These are phyloP conservation scores for Tuber brumale DNA, from an alignment of 495 filamentous ascomycete species.

Conservation along the genomic window DNA sequence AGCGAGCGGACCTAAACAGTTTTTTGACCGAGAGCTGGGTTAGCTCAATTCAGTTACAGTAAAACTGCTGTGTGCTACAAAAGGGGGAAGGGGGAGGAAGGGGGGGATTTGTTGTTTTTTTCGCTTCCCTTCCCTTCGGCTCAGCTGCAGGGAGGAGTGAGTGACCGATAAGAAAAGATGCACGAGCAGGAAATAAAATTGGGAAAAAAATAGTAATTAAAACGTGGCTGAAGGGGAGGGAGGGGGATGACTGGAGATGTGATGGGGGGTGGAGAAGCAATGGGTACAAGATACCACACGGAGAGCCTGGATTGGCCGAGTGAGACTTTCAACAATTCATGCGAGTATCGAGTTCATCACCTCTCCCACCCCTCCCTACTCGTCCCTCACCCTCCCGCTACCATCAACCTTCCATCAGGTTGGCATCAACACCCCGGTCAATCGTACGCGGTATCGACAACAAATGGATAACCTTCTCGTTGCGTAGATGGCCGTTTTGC, in stretches of 20 bases:
- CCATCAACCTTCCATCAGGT: not conserved
- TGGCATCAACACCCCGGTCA: not conserved
- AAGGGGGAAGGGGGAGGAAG: not conserved
- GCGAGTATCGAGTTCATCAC: conserved; percentile 6
- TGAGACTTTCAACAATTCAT: conserved; percentile 10
- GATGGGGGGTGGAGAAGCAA: not conserved
- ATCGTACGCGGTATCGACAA: not conserved
- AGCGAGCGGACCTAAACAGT: conserved; percentile 27
- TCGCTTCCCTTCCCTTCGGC: conserved; percentile 12
- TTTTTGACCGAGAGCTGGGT: conserved; percentile 5
- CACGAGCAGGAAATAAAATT: conserved; percentile 29
- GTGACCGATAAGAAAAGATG: conserved; percentile 13
- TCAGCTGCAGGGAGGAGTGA: conserved; percentile 9
- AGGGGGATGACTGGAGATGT: not conserved
- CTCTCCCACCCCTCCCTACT: not conserved
- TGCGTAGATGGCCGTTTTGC: conserved; percentile 19
- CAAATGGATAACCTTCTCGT: not conserved
- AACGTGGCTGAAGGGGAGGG: not conserved
- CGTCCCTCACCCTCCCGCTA: not conserved
- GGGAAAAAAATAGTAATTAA: conserved; percentile 11
- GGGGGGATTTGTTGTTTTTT: conserved; percentile 16
- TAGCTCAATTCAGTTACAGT: not conserved
- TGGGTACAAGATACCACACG: not conserved
- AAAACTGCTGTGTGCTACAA: not conserved
- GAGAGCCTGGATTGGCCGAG: conserved; percentile 3